Conservation (phyloP, 352 stramenopile species). For the Phytophthora multivora region DNA sequence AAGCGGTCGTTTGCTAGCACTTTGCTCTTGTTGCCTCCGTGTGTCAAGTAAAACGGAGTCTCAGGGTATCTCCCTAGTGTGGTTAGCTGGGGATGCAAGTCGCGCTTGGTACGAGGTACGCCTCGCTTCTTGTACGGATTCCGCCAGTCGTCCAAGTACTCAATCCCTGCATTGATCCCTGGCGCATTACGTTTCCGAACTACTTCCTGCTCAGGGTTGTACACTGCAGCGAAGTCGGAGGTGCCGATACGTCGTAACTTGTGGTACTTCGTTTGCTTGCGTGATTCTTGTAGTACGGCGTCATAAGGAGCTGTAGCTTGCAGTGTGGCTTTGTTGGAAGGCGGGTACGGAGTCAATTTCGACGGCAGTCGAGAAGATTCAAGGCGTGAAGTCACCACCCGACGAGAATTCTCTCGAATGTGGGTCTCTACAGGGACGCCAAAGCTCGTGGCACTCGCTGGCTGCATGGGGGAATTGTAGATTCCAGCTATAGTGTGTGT, state of each 20-base stretch:
- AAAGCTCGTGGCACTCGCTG: conserved; percentile 48
- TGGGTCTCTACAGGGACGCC: conserved; percentile 64
- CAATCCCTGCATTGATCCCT: conserved; percentile 56
- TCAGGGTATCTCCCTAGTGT: conserved; percentile 47
- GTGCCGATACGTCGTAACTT: conserved; percentile 52
- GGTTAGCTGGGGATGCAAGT: conserved; percentile 54
- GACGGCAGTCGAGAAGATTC: conserved; percentile 37
- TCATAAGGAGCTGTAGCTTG: conserved; percentile 54
- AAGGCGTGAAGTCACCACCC: conserved; percentile 40
- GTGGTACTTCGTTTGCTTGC: conserved; percentile 68
- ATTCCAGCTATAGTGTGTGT: conserved; percentile 57
- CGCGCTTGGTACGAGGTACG: conserved; percentile 49
- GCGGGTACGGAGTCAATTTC: conserved; percentile 55
- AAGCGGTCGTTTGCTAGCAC: conserved; percentile 70
- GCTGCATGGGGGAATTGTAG: conserved; percentile 57
- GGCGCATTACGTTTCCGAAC: conserved; percentile 43
- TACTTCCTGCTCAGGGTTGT: conserved; percentile 52
- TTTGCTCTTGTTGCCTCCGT: conserved; percentile 71
- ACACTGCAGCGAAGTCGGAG: conserved; percentile 54
- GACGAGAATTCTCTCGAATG: conserved; percentile 61
- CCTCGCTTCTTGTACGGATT: conserved; percentile 77
- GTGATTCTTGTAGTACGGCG: conserved; percentile 42
- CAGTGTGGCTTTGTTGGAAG: conserved; percentile 54
- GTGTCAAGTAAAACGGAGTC: conserved; percentile 62
- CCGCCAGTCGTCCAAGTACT: conserved; percentile 67